Percentiles rank a stretch among this genome's conserved stretches.
Conservation (phyloP, 2,329 filamentous ascomycete species). For the Neofusicoccum cordaticola region DNA sequence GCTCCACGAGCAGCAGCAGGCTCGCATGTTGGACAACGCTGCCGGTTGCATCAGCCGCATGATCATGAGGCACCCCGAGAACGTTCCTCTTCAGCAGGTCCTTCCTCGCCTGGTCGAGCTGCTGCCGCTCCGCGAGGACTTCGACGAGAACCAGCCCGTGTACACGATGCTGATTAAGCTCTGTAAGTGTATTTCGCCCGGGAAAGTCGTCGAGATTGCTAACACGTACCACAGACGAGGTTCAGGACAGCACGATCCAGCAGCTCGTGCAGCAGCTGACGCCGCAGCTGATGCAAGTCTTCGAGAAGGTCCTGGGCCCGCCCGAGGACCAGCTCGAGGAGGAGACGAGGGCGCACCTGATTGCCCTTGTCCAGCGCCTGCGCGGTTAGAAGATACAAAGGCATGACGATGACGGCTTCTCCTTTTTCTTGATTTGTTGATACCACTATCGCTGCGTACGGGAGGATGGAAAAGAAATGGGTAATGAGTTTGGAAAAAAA, state of each 20-base stretch:
- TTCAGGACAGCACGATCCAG: slow-evolving; percentile 62
- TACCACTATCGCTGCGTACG: slow-evolving; percentile 14
- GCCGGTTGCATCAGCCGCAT: slow-evolving; percentile 88
- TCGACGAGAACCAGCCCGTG: slow-evolving; percentile 91
- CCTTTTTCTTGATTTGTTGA: slow-evolving; percentile 16
- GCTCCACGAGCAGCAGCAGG: slow-evolving; percentile 71
- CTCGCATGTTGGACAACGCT: slow-evolving; percentile 86
- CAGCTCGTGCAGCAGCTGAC: slow-evolving; percentile 68
- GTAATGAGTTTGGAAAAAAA: slow-evolving; percentile 5
- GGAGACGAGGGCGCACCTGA: slow-evolving; percentile 65
- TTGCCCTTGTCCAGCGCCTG: slow-evolving; percentile 59
- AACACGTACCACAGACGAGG: not conserved
- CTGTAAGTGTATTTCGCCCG: slow-evolving; percentile 56
- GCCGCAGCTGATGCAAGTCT: slow-evolving; percentile 65
- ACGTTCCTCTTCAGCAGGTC: slow-evolving; percentile 75
- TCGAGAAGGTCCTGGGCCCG: slow-evolving; percentile 68
- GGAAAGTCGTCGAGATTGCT: not conserved
- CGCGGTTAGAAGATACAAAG: slow-evolving; percentile 27
- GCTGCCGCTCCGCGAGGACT: slow-evolving; percentile 88
- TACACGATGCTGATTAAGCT: slow-evolving; percentile 87
- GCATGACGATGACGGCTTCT: slow-evolving; percentile 8
- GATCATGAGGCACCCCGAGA: slow-evolving; percentile 84
- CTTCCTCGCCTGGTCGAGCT: slow-evolving; percentile 75
- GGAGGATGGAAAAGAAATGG: slow-evolving; percentile 8
- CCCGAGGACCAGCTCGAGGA: slow-evolving; percentile 74